Evolutionary conservation across 768 basidiomycete genomes (phyloP).

Genomic region (Suillus weaverae): DNA sequence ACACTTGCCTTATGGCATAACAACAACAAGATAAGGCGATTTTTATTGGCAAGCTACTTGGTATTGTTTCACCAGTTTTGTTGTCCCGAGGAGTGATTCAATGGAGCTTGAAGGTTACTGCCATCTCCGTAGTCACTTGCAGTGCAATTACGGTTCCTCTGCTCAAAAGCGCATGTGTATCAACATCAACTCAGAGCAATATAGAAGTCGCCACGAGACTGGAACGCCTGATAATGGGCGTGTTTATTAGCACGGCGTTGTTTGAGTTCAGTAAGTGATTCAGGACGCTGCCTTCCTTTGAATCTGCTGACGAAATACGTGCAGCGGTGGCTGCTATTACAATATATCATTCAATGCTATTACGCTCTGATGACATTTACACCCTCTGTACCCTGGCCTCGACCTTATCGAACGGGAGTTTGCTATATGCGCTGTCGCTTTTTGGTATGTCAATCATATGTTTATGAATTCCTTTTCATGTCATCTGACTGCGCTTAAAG

Average conservation of each 20-base stretch:
- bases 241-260: conserved; percentile 6
- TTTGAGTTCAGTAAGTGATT: conserved; percentile 13
- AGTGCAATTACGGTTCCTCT: not conserved
- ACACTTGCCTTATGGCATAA: conserved; percentile 10
- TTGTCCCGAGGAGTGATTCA: not conserved
- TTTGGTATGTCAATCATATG: conserved; percentile 4
- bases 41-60: conserved; percentile 10
- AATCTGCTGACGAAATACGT: not conserved
- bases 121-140: conserved; percentile 8
- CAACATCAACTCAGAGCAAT: not conserved
- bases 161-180: conserved; percentile 4
- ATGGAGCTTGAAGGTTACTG: conserved; percentile 1
- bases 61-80: not conserved
- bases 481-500: not conserved
- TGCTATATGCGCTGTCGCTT: conserved; percentile 12
- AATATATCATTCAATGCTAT: not conserved
- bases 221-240: conserved; percentile 8
- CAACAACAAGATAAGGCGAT: not conserved
- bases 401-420: conserved; percentile 8
- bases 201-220: conserved; percentile 7
- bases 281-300: not conserved
- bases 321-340: conserved; percentile 7
- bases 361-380: not conserved
- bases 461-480: not conserved
- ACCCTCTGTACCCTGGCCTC: not conserved